Base-by-base conservation (phyloP, 2,329 filamentous ascomycete genomes). In the Chrysoporthe puriensis region DNA sequence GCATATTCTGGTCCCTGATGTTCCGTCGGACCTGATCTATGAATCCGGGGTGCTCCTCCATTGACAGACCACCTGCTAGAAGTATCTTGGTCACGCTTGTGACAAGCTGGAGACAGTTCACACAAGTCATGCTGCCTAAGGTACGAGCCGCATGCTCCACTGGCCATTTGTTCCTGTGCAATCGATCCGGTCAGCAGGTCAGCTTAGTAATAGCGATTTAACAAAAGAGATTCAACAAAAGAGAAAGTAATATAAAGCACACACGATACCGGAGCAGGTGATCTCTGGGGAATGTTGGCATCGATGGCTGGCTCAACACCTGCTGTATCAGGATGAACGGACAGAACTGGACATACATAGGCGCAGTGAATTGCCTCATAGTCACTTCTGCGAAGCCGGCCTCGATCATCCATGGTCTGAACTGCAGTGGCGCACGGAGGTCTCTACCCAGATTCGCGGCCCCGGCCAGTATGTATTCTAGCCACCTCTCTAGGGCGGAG, bases 401-500 rank as follows among this genome's bases (percentile, higher is more conserved):
- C 59, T 61, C 59, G 43, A 61, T 18, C 59, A 61, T 61, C 59
- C 59, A 61, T 26, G 42, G 26, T 14, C 59, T 48, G 43, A 32
- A 61, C 36, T 48, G 59, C 43, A 61, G 26, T 32, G 59, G 59
- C 14, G 59, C 21, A 4, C 59, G 59, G 42, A 61, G 8, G 11
- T 61, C 59, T 48, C 59, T 61, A 9, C 59, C 59, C n/a, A 61
- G 14, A n/a, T 21, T 46, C n/a, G 43, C n/a, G 26, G 21, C 59
- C 59, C 59, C 59, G 14, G 42, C 59, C 13, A 61, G 21, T 32
- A 48, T 34, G 16, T 61, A 61, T 26, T 61, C 42, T 21, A 61
- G 26, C 59, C 59, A 61, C 42, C 26, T 40, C 46, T 50, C 21
- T 11, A 65, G 56, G 34, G 63, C 63, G 5, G 63, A 65, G 16